phyloP scores from a whole-genome alignment of 768 basidiomycete species.

The Trametes cinnabarina region DNA sequence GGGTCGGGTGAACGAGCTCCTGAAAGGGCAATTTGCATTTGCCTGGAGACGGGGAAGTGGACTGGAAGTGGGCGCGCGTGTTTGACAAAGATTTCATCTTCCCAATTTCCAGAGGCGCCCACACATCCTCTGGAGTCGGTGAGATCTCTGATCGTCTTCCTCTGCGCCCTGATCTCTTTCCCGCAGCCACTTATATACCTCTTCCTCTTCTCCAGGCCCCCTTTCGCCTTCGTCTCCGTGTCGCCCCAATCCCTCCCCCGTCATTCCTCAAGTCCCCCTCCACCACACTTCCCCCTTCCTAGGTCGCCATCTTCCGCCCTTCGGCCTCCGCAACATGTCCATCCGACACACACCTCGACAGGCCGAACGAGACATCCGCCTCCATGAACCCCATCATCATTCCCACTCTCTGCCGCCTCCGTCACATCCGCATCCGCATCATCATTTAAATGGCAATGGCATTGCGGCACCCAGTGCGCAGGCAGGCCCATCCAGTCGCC shows the following conservation, averaged over 20 bases:
- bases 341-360: constrained; percentile 60
- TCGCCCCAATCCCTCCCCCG: constrained; percentile 37
- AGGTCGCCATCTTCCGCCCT: constrained; percentile 25
- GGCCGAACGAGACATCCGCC: constrained; percentile 58
- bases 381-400: constrained; percentile 53
- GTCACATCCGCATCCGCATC: constrained; percentile 36
- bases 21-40: constrained; percentile 19
- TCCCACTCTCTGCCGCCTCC: constrained; percentile 45
- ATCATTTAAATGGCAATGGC: constrained; percentile 55
- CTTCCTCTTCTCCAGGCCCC: constrained; percentile 15
- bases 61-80: constrained; percentile 14
- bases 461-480: constrained; percentile 44
- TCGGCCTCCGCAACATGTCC: constrained; percentile 47
- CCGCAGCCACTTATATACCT: constrained; percentile 23
- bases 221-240: constrained; percentile 19
- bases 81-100: constrained; percentile 22
- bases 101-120: constrained; percentile 16
- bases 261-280: constrained; percentile 43
- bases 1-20: constrained; percentile 11
- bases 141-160: constrained; percentile 33
- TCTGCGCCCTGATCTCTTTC: constrained; percentile 32
- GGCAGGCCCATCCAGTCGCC: constrained; percentile 38
- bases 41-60: constrained; percentile 17
- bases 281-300: constrained; percentile 23
- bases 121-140: constrained; percentile 16